Conservation (phyloP, 768 basidiomycete species). For the Boletales sp. region DNA sequence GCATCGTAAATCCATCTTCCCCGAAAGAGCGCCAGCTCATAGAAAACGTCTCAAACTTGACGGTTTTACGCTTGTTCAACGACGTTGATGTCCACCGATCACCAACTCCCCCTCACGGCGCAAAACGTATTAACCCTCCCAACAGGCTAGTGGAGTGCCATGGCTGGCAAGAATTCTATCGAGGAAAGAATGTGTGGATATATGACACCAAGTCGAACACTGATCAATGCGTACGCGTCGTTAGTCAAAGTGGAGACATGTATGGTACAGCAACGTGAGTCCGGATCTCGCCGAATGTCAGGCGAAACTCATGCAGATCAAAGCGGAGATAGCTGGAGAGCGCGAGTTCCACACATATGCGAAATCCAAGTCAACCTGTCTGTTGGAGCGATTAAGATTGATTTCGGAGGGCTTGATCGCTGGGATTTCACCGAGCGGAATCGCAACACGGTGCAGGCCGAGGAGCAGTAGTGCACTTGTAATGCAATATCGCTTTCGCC, state of each 20-base stretch:
- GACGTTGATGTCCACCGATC: slow-evolving; percentile 63
- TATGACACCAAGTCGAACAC: slow-evolving; percentile 65
- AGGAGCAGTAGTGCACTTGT: slow-evolving; percentile 3
- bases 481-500: too few species aligned
- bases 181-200: slow-evolving; percentile 68
- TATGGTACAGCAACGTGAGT: slow-evolving; percentile 80
- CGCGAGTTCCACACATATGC: slow-evolving; percentile 61
- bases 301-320: slow-evolving; percentile 3
- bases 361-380: slow-evolving; percentile 71
- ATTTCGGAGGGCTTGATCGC: slow-evolving; percentile 73
- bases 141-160: slow-evolving; percentile 59
- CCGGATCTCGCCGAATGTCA: background rate
- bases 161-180: slow-evolving; percentile 73
- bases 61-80: slow-evolving; percentile 64
- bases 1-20: slow-evolving; percentile 45
- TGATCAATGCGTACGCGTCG: slow-evolving; percentile 66
- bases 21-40: slow-evolving; percentile 41
- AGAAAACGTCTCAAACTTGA: slow-evolving; percentile 57
- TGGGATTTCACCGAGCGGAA: slow-evolving; percentile 65
- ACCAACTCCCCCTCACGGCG: slow-evolving; percentile 44
- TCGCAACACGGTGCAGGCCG: slow-evolving; percentile 62
- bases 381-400: slow-evolving; percentile 58
- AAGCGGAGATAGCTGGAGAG: slow-evolving; percentile 83
- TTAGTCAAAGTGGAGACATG: slow-evolving; percentile 56
- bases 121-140: slow-evolving; percentile 43